Evolutionary conservation across 495 filamentous ascomycete species (phyloP).

Genomic region (Cairneyella variabilis): DNA sequence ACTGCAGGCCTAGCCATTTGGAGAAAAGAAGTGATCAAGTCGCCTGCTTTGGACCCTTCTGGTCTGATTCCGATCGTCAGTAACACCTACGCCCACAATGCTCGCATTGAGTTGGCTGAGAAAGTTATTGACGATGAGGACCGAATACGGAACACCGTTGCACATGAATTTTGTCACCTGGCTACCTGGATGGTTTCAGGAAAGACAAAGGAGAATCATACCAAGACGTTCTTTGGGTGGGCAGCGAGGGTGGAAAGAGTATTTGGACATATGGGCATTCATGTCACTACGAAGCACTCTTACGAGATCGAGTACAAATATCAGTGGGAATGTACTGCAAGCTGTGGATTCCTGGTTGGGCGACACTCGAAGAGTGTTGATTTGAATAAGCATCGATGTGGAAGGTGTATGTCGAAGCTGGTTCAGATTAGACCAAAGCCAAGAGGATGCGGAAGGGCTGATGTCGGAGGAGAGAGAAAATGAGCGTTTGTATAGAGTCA

Average conservation of each 20-base stretch:
- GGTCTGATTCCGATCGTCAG: constrained; percentile 6
- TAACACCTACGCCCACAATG: constrained; percentile 57
- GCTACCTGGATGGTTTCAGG: constrained; percentile 79
- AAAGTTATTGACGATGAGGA: constrained; percentile 78
- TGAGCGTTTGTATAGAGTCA: too few species aligned
- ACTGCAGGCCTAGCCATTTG: constrained; percentile 88
- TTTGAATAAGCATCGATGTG: constrained; percentile 59
- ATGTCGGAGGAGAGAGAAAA: constrained; percentile 13
- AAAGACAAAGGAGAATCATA: constrained; percentile 69
- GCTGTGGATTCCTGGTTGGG: constrained; percentile 63
- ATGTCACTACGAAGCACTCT: constrained; percentile 80
- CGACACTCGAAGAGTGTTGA: constrained; percentile 84
- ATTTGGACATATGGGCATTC: constrained; percentile 51
- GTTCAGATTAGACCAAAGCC: constrained; percentile 79
- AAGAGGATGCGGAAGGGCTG: constrained; percentile 38
- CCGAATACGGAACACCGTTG: constrained; percentile 78
- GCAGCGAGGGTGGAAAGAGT: constrained; percentile 31
- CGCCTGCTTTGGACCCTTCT: constrained; percentile 17
- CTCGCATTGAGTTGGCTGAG: constrained; percentile 80
- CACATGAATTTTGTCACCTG: constrained; percentile 95
- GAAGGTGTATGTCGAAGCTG: constrained; percentile 60
- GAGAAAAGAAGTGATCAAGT: constrained; percentile 56
- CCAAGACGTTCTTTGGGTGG: constrained; percentile 78
- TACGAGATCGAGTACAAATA: constrained; percentile 92
- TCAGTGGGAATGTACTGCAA: constrained; percentile 75